phyloP scores from a whole-genome alignment of 257 asterid species.

The Galeopsis tetrahit region DNA sequence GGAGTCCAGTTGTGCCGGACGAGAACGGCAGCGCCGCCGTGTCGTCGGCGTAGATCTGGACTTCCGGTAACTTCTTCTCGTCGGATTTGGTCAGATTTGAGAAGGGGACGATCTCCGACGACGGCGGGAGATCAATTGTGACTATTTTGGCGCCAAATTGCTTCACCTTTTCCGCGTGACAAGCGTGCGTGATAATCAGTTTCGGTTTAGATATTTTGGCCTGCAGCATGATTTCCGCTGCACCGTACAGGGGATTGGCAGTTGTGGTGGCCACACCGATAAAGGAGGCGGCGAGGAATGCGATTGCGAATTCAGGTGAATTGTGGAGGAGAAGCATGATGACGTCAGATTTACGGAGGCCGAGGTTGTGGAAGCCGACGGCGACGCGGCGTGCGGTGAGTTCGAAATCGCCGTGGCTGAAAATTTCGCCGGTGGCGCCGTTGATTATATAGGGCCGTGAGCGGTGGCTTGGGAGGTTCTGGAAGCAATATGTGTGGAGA shows the following conservation, averaged over 20 bases:
- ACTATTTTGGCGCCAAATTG: constrained; percentile 35
- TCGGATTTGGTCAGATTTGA: constrained; percentile 42
- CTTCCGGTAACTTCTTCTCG: constrained; percentile 36
- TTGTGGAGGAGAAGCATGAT: constrained; percentile 63
- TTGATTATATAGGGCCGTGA: constrained; percentile 50
- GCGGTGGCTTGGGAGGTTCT: constrained; percentile 46
- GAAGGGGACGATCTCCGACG: constrained; percentile 35
- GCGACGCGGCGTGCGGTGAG: constrained; percentile 52
- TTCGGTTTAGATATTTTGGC: constrained; percentile 43
- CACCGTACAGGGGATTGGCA: constrained; percentile 53
- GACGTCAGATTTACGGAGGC: constrained; percentile 51
- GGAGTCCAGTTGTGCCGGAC: constrained; percentile 68
- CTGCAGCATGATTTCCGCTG: constrained; percentile 47
- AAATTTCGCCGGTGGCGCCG: constrained; percentile 42
- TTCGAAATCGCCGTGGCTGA: constrained; percentile 51
- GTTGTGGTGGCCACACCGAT: constrained; percentile 55
- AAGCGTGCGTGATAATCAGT: constrained; percentile 55
- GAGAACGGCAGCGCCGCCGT: constrained; percentile 60
- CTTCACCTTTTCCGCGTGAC: constrained; percentile 42
- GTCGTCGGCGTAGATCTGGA: constrained; percentile 41
- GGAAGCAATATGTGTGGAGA: constrained; percentile 50
- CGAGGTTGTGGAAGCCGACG: constrained; percentile 48
- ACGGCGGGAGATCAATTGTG: constrained; percentile 42
- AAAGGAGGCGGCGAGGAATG: constrained; percentile 53
- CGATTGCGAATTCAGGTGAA: constrained; percentile 55